Percentiles rank a stretch among this genome's conserved stretches.
These are phyloP conservation scores for Hibiscus tridactylites DNA, from an alignment of 345 rosid species.

Conservation along the genomic window DNA sequence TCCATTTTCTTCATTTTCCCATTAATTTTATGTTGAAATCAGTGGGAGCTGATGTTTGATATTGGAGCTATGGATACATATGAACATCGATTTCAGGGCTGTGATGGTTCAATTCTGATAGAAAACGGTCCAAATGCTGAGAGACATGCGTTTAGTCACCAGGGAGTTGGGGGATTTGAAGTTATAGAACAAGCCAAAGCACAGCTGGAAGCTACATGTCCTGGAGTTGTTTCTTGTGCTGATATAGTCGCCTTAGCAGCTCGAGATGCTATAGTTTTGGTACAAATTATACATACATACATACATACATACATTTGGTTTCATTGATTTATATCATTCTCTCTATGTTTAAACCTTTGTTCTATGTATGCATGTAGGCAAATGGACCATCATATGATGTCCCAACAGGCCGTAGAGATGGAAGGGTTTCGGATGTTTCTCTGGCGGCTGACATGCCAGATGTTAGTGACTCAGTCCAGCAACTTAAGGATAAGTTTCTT, in stretches of 20 bases:
- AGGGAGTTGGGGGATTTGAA: conserved; percentile 61
- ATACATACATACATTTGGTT: not conserved
- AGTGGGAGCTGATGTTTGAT: not conserved
- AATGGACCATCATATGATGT: conserved; percentile 58
- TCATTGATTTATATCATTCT: not conserved
- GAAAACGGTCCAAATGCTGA: conserved; percentile 44
- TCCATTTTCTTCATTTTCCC: not conserved
- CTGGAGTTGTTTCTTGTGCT: conserved; percentile 72
- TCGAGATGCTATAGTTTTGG: conserved; percentile 64
- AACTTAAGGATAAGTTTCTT: conserved; percentile 49
- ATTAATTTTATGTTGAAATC: not conserved
- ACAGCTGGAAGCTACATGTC: conserved; percentile 49
- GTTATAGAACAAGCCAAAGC: conserved; percentile 50
- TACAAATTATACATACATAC: no score
- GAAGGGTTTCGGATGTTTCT: conserved; percentile 44
- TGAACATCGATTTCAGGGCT: conserved; percentile 35
- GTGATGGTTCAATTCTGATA: conserved; percentile 80
- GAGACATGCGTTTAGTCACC: conserved; percentile 56
- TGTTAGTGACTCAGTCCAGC: conserved; percentile 43
- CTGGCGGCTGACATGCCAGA: conserved; percentile 63
- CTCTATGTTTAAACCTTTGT: not conserved
- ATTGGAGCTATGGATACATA: not conserved
- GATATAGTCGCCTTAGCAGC: conserved; percentile 81
- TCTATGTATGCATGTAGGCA: conserved; percentile 24
- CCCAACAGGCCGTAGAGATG: conserved; percentile 76